A percentile compares a stretch with the other conserved stretches of the same genome.
Conservation (phyloP, 805 yeast species). For the Hanseniaspora hatyaiensis region DNA sequence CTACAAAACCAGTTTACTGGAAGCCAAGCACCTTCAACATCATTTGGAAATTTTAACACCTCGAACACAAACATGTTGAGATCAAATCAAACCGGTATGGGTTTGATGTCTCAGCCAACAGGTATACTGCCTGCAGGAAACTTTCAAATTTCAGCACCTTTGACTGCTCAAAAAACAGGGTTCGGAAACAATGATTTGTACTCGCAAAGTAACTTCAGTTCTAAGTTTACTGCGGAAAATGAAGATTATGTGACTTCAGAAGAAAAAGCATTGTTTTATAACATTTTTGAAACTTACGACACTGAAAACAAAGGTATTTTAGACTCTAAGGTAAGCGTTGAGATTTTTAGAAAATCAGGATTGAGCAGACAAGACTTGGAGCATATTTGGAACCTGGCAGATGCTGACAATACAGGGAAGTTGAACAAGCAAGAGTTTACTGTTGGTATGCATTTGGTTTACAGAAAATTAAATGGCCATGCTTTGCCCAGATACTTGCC, state of each 20-base stretch:
- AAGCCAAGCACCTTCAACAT: constrained; percentile 22
- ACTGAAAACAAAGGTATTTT: constrained; percentile 51
- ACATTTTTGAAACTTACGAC: constrained; percentile 84
- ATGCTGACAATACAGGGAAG: constrained; percentile 68
- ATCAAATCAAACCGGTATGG: constrained; percentile 42
- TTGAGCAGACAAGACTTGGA: constrained; percentile 75
- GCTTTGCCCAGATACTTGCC: constrained; percentile 77
- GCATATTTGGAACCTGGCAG: constrained; percentile 81
- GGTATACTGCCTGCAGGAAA: constrained; percentile 46
- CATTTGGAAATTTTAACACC: constrained; percentile 27
- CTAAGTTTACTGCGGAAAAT: constrained; percentile 30
- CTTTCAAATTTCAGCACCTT: constrained; percentile 28
- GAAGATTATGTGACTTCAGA: constrained; percentile 70
- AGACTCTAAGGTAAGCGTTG: constrained; percentile 71
- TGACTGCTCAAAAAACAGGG: constrained; percentile 36
- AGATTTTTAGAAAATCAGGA: constrained; percentile 83
- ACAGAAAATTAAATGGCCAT: constrained; percentile 77
- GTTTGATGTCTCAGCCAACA: constrained; percentile 53
- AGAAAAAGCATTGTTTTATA: constrained; percentile 76
- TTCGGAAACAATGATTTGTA: constrained; percentile 34
- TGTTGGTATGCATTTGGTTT: constrained; percentile 93
- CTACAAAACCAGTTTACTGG: constrained; percentile 21
- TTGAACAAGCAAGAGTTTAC: constrained; percentile 85
- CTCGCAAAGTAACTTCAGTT: constrained; percentile 30
- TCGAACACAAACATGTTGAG: constrained; percentile 33